Conservation (phyloP, 495 filamentous ascomycete genomes). For the Friedmanniomyces simplex region DNA sequence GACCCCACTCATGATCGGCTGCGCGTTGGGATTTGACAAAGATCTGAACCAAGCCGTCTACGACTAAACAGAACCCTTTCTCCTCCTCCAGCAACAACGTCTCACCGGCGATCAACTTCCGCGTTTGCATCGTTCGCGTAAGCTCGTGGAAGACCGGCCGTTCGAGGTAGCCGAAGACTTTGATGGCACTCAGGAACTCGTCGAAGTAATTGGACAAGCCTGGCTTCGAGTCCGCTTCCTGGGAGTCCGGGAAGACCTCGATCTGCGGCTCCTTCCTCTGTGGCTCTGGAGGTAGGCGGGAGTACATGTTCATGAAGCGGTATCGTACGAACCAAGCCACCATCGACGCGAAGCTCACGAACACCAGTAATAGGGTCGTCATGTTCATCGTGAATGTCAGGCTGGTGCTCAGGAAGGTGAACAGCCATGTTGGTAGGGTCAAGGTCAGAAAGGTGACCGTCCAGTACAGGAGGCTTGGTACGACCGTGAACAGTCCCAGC, state of each 20-base stretch:
- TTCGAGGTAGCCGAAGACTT: slow-evolving; percentile 96
- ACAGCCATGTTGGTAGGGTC: slow-evolving; percentile 79
- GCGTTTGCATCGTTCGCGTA: slow-evolving; percentile 93
- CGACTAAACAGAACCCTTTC: slow-evolving; percentile 94
- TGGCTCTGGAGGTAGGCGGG: slow-evolving; percentile 81
- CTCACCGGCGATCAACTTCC: slow-evolving; percentile 91
- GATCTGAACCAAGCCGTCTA: slow-evolving; percentile 94
- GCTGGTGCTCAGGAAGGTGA: slow-evolving; percentile 89
- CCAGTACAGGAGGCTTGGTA: slow-evolving; percentile 74
- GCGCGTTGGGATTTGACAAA: slow-evolving; percentile 85
- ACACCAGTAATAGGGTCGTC: slow-evolving; percentile 81
- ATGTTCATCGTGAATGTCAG: slow-evolving; percentile 97
- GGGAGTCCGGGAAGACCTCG: slow-evolving; percentile 85
- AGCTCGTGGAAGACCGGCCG: slow-evolving; percentile 95
- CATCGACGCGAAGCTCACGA: slow-evolving; percentile 63
- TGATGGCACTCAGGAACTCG: slow-evolving; percentile 97
- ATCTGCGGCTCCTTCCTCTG: slow-evolving; percentile 92
- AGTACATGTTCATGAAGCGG: slow-evolving; percentile 90
- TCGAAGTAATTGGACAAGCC: slow-evolving; percentile 91
- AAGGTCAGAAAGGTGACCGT: slow-evolving; percentile 76
- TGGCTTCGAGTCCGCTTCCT: slow-evolving; percentile 80
- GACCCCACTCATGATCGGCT: slow-evolving; percentile 28
- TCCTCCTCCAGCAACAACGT: slow-evolving; percentile 92
- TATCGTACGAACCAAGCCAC: slow-evolving; percentile 90
- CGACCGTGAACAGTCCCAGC: slow-evolving; percentile 27